These are phyloP conservation scores for Physcia stellaris DNA, from an alignment of 495 filamentous ascomycete genomes.

Conservation along the genomic window DNA sequence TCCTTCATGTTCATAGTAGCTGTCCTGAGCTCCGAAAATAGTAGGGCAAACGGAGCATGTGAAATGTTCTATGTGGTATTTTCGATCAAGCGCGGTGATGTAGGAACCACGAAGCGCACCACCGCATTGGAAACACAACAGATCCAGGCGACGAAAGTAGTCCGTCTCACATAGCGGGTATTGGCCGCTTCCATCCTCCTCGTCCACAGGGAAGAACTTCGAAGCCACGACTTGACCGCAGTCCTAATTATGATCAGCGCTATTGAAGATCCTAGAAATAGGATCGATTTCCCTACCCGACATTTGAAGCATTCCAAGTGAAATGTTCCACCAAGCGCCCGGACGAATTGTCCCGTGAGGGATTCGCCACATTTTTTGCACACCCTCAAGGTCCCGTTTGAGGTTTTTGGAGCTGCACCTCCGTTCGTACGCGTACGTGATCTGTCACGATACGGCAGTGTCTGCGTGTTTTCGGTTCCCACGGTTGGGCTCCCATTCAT, in stretches of 20 bases:
- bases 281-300: conserved; percentile 48
- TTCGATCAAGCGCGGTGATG: conserved; percentile 92
- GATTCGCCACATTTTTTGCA: conserved; percentile 83
- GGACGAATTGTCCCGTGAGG: conserved; percentile 89
- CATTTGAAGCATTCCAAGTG: conserved; percentile 98
- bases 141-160: conserved; percentile 85
- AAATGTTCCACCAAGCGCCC: conserved; percentile 81
- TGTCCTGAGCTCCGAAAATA: conserved; percentile 93
- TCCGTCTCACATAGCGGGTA: conserved; percentile 97
- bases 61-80: conserved; percentile 99
- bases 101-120: conserved; percentile 93
- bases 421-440: conserved; percentile 33
- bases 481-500: too few species aligned
- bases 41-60: conserved; percentile 96
- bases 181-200: conserved; percentile 64
- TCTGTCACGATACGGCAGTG: conserved; percentile 17
- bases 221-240: conserved; percentile 93
- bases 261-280: neutral
- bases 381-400: conserved; percentile 35
- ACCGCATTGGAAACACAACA: conserved; percentile 84
- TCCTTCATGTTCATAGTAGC: conserved; percentile 96
- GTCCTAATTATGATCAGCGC: conserved; percentile 44
- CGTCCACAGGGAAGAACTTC: conserved; percentile 95
- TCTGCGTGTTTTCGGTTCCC: too few species aligned
- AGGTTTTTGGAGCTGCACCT: too few species aligned